These are phyloP conservation scores for Rhodotorula sp. DNA, from an alignment of 1,284 basidiomycete species.

Conservation along the genomic window DNA sequence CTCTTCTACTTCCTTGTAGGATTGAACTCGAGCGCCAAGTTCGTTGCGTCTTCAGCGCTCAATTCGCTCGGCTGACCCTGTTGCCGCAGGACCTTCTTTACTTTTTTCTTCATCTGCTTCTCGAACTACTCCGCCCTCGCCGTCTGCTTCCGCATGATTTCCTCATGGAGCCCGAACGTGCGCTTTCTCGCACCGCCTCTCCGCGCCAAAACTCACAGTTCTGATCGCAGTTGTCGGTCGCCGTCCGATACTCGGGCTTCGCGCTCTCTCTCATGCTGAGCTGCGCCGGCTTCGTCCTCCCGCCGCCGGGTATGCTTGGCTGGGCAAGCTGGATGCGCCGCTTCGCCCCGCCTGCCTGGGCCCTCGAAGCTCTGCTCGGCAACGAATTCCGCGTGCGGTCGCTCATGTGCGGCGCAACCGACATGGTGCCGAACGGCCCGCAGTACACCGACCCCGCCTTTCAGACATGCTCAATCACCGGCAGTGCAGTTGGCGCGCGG, in stretches of 20 bases:
- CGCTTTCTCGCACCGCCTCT: not conserved
- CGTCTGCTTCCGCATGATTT: slow-evolving; percentile 21
- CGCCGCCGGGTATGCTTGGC: slow-evolving; percentile 8
- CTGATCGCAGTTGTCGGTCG: slow-evolving; percentile 9
- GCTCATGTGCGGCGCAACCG: slow-evolving; percentile 2
- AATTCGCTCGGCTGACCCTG: not conserved
- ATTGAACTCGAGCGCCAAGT: slow-evolving; percentile 34
- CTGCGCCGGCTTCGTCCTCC: slow-evolving; percentile 21
- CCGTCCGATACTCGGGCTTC: slow-evolving; percentile 21
- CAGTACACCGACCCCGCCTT: slow-evolving; percentile 39
- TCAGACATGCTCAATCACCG: slow-evolving; percentile 50
- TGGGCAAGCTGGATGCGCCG: slow-evolving; percentile 27
- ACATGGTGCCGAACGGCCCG: slow-evolving; percentile 31
- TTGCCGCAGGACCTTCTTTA: slow-evolving; percentile 48
- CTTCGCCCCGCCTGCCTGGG: slow-evolving; percentile 18
- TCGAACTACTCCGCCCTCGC: not conserved
- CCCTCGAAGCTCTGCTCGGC: slow-evolving; percentile 27
- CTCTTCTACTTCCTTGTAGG: slow-evolving; percentile 45
- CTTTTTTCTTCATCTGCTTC: slow-evolving; percentile 42
- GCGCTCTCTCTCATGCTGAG: slow-evolving; percentile 18
- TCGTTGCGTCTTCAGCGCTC: no score
- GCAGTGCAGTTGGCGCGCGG: slow-evolving; percentile 48
- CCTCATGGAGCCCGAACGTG: slow-evolving; percentile 13
- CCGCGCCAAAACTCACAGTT: no score
- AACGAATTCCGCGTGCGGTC: slow-evolving; percentile 25